Base-by-base conservation (phyloP, 2,329 filamentous ascomycete genomes). In the Pleomassaria siparia region DNA sequence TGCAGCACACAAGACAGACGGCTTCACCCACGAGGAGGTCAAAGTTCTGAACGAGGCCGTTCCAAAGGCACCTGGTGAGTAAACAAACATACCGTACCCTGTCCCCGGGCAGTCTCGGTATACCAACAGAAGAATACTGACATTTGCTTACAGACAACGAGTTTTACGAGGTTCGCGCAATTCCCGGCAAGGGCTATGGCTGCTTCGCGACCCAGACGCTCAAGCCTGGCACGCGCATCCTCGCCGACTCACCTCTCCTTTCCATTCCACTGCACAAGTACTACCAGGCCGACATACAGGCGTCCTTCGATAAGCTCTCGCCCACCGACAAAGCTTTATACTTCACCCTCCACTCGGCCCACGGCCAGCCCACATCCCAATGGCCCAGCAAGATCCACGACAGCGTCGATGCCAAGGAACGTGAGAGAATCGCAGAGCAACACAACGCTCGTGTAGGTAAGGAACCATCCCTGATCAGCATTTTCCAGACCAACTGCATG, bases 401-500 rank as follows among this genome's bases (percentile, higher is more conserved):
- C 2, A 47, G 25, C 0, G 61, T 69, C 25, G 2, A 13, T 13
- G 39, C 20, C 4, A 44, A 13, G 0, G 66, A 69, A 37, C 52
- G 54, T 6, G 43, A 52, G 30, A 49, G 66, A 10, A 67, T 70
- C 40, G 6, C 46, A 7, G 60, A 71, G 30, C 66, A 70, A 49
- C 66, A 62, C 55, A 54, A 54, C 35, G 70, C 61, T 24, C 60
- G 64, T 16, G 59, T 50, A 21, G 58, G 40, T 24, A 54, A 49
- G 15, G 44, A 50, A 16, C 40, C 56, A 10, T 63, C 58, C 18
- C 45, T 60, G 28, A 49, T 59, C 49, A 62, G 60, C 55, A 69
- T 74, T 43, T 74, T 75, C 52, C 70, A 71, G 50, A 74, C 64
- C 26, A 74, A 75, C 53, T 71, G 67, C 44, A 74, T 72, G 64